A percentile compares a stretch with the other conserved stretches of the same genome.
phyloP scores from a whole-genome alignment of 441 rosid species.

The Jatropha podagrica region DNA sequence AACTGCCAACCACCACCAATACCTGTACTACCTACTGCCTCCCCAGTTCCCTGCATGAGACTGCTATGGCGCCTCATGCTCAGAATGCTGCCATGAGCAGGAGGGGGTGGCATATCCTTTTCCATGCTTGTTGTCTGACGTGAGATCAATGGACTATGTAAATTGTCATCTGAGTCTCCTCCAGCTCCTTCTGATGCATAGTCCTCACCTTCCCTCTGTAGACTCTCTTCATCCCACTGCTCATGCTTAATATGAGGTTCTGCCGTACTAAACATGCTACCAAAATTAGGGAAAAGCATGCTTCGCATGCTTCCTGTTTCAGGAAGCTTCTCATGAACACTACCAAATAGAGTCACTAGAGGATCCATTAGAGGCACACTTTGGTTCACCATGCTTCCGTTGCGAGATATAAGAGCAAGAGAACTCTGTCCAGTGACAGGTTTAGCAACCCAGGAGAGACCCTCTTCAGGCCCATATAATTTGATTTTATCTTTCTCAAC shows the following conservation, averaged over 20 bases:
- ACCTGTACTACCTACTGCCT: conserved; percentile 55
- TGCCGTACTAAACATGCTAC: conserved; percentile 92
- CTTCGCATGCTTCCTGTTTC: conserved; percentile 86
- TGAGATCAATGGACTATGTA: conserved; percentile 90
- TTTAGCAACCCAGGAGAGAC: conserved; percentile 84
- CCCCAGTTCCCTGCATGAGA: conserved; percentile 58
- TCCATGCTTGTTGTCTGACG: conserved; percentile 80
- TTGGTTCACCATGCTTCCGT: conserved; percentile 68
- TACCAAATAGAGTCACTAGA: conserved; percentile 91
- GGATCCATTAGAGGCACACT: conserved; percentile 72
- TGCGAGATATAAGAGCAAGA: conserved; percentile 65
- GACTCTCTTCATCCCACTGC: conserved; percentile 90
- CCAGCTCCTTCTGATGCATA: conserved; percentile 65
- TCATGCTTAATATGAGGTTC: conserved; percentile 61
- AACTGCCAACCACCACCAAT: conserved; percentile 99
- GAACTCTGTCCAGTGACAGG: conserved; percentile 66
- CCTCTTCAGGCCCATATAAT: conserved; percentile 71
- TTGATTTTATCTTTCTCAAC: conserved; percentile 57
- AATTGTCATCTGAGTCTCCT: conserved; percentile 70
- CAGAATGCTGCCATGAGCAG: conserved; percentile 51
- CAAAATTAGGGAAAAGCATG: conserved; percentile 86
- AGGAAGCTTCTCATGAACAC: conserved; percentile 86
- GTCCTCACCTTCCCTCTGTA: conserved; percentile 62
- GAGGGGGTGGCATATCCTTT: conserved; percentile 62
- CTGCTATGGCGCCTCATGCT: conserved; percentile 64